Evolutionary conservation across 2,329 filamentous ascomycete species (phyloP).

Genomic region (Alternaria atra): DNA sequence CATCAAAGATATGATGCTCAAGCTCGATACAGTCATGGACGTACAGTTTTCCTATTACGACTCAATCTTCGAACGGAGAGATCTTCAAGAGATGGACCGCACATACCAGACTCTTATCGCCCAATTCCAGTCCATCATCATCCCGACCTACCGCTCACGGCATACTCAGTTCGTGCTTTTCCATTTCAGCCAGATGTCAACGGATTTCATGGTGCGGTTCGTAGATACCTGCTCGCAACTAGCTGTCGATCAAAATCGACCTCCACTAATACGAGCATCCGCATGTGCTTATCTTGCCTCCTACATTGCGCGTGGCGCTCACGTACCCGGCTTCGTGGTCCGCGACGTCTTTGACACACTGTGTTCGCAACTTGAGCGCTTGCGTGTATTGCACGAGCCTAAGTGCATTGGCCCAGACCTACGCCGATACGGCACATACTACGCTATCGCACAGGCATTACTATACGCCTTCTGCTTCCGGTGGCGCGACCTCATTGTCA

Average conservation of each 20-base stretch:
- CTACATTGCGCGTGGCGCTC: conserved; percentile 89
- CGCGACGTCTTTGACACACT: conserved; percentile 83
- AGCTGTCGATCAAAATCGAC: conserved; percentile 69
- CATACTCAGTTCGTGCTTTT: conserved; percentile 97
- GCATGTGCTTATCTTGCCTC: conserved; percentile 93
- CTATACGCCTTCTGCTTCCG: conserved; percentile 98
- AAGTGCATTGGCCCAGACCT: conserved; percentile 85
- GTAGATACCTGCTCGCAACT: conserved; percentile 78
- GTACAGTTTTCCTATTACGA: conserved; percentile 86
- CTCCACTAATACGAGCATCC: conserved; percentile 79
- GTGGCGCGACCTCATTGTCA: conserved; percentile 85
- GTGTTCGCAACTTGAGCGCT: conserved; percentile 76
- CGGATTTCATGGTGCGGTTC: conserved; percentile 81
- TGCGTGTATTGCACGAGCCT: conserved; percentile 76
- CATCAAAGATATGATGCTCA: conserved; percentile 83
- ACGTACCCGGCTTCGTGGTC: conserved; percentile 79
- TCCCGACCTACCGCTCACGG: conserved; percentile 89
- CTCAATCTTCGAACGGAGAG: conserved; percentile 73
- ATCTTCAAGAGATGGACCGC: conserved; percentile 71
- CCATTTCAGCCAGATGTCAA: conserved; percentile 87
- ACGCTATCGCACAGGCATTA: conserved; percentile 85
- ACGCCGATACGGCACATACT: conserved; percentile 83
- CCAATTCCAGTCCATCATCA: conserved; percentile 86
- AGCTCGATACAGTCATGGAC: conserved; percentile 90
- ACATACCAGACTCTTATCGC: conserved; percentile 81